Base-by-base conservation (phyloP, 108 stramenopile genomes). In the Asterionellopsis glacialis region DNA sequence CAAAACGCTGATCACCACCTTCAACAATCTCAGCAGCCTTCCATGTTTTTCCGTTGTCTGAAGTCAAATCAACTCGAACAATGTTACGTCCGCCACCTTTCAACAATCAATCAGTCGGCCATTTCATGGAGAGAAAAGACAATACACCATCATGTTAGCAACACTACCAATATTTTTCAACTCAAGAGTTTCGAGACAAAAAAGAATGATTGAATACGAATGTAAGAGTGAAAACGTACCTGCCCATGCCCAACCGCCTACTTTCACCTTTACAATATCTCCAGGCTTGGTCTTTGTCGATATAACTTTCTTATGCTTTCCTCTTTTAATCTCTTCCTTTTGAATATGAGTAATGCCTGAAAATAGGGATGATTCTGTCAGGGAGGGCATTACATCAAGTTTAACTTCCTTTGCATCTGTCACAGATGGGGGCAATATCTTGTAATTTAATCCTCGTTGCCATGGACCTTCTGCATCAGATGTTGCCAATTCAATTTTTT, bases 401-500 rank as follows among this genome's bases (percentile, higher is more conserved):
- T 84, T 59, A 6, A 93, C 75, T 14, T 70, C 59, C 22, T 57
- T 68, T 0, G 87, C 91, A 74, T 93, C 84, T 11, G 71, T 68
- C n/a, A 87, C 77, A 51, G 69, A 26, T 39, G 91, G 91, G 21
- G 91, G 91, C 55, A 93, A 66, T 16, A 80, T 76, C 75, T 93
- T 93, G 70, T 93, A 93, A 65, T 87, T 93, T 56, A 93, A 69
- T 12, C 91, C 91, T 38, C 87, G 64, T 51, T 91, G 90, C 87
- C 87, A 93, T 14, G 87, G 72, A 49, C 76, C 74, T 61, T 87
- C 85, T 10, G 91, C 85, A 57, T 88, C 82, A 38, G 80, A 71
- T 23, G 51, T 57, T 25, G 81, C 51, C 14, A 93, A 33, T 52
- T 82, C 81, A 21, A 93, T 73, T 45, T 74, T 82, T 23, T 82